A percentile compares a stretch with the other conserved stretches of the same genome.
These are phyloP conservation scores for Hericium erinaceus DNA, from an alignment of 768 basidiomycete species.

Conservation along the genomic window DNA sequence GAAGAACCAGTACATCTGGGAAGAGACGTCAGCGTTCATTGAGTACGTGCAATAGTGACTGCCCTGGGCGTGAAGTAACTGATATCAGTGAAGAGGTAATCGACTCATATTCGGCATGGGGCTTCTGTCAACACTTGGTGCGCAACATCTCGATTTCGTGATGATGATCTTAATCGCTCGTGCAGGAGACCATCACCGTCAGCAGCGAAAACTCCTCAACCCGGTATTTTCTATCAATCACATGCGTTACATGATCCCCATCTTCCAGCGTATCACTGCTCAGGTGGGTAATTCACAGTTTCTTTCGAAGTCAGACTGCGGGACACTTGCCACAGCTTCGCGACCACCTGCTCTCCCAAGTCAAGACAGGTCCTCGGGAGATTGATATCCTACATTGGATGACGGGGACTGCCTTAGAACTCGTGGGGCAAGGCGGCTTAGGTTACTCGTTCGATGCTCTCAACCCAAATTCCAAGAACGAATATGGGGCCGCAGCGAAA, in stretches of 20 bases:
- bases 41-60: background rate
- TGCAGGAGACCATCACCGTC: constrained; percentile 19
- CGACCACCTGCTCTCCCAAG: background rate
- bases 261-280: constrained; percentile 25
- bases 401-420: constrained; percentile 26
- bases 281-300: constrained; percentile 15
- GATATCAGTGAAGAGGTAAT: background rate
- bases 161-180: background rate
- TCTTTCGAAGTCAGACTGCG: constrained; percentile 9
- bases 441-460: constrained; percentile 26
- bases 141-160: background rate
- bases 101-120: constrained; percentile 28
- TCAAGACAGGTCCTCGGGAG: constrained; percentile 18
- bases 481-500: constrained; percentile 23
- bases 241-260: constrained; percentile 13
- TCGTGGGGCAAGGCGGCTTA: constrained; percentile 24
- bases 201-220: constrained; percentile 21
- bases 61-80: background rate
- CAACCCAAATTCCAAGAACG: constrained; percentile 17
- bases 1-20: constrained; percentile 11
- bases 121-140: constrained; percentile 29
- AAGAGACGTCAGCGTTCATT: constrained; percentile 8
- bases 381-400: constrained; percentile 27
- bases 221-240: constrained; percentile 19
- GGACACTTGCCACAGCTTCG: background rate